Conservation (phyloP, 2,329 filamentous ascomycete genomes). For the Onygenales sp. region DNA sequence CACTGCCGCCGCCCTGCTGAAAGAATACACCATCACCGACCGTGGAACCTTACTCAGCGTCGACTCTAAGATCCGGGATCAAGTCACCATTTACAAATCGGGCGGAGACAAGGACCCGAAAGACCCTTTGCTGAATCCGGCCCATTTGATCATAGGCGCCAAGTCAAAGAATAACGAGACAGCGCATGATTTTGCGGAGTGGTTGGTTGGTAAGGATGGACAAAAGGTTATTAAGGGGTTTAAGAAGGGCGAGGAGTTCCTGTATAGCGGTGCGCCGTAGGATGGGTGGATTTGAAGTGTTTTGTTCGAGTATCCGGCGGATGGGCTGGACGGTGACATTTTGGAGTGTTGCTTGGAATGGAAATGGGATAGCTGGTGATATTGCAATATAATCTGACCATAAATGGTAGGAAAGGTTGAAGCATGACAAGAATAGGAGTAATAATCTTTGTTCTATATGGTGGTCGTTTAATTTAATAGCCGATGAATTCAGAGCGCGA, state of each 20-base stretch:
- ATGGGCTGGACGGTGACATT: too few species aligned
- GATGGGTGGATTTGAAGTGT: background rate
- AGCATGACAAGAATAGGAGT: too few species aligned
- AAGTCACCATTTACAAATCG: conserved; percentile 21
- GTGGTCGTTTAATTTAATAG: too few species aligned
- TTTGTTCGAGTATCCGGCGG: too few species aligned
- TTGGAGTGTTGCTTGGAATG: too few species aligned
- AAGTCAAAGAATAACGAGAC: conserved; percentile 25
- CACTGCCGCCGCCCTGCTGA: conserved; percentile 29
- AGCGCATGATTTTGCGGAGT: conserved; percentile 30
- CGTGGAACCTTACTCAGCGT: conserved; percentile 37
- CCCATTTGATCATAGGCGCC: conserved; percentile 31
- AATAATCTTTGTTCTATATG: too few species aligned
- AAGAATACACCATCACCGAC: conserved; percentile 42
- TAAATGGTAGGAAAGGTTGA: too few species aligned
- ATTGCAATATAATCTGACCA: too few species aligned
- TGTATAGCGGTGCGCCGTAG: conserved; percentile 29
- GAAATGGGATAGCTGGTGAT: too few species aligned
- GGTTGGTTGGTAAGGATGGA: conserved; percentile 26
- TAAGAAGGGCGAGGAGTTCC: conserved; percentile 27
- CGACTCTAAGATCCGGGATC: conserved; percentile 21
- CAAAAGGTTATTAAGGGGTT: conserved; percentile 30
- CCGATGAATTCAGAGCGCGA: too few species aligned
- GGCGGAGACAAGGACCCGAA: conserved; percentile 24
- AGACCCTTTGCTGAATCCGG: conserved; percentile 36